A percentile compares a stretch with the other conserved stretches of the same genome.
These are phyloP conservation scores for Mortierella sp. DNA, from an alignment of 371 early-diverging fungal species.

Conservation along the genomic window DNA sequence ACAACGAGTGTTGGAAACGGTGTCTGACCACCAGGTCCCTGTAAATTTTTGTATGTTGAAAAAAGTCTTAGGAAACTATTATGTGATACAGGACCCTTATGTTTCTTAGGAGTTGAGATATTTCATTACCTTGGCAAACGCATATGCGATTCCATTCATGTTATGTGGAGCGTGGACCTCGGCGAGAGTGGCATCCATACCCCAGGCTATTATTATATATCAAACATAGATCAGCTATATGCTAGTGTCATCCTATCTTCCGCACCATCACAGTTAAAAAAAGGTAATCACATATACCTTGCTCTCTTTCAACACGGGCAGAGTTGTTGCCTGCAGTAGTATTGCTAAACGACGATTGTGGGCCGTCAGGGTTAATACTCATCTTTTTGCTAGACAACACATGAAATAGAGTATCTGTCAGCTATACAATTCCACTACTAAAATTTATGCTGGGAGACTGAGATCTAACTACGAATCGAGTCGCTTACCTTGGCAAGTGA, in stretches of 20 bases:
- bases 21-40: constrained; percentile 2
- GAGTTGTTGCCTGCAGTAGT: constrained; percentile 4
- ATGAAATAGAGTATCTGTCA: background rate
- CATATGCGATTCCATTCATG: constrained; percentile 26
- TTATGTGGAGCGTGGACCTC: constrained; percentile 18
- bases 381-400: background rate
- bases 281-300: constrained; percentile 3
- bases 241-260: background rate
- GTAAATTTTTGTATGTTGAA: background rate
- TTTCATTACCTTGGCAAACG: constrained; percentile 31
- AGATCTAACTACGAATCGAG: background rate
- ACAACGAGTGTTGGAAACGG: background rate
- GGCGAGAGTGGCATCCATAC: background rate
- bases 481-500: constrained; percentile 22
- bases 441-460: background rate
- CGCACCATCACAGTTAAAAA: background rate
- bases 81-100: background rate
- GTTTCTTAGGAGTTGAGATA: background rate
- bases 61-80: background rate
- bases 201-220: background rate
- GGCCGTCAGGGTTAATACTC: background rate
- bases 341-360: constrained; percentile 4
- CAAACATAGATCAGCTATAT: background rate
- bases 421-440: background rate
- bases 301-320: background rate